Evolutionary conservation across 148 eudicot species (phyloP).

Genomic region (Fagopyrum homotropicum): DNA sequence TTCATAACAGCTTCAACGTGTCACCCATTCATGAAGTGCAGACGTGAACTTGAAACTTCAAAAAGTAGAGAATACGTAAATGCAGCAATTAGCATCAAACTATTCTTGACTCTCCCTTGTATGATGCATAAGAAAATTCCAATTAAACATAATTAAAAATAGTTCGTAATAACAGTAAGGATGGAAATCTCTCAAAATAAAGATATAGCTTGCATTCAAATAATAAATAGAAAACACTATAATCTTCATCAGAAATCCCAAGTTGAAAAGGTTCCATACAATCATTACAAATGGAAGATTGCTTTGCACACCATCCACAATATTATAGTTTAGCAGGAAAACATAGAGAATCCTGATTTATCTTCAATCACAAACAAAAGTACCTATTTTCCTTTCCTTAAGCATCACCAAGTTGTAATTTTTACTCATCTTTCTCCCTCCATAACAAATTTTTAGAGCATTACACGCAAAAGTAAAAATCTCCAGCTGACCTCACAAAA

Average conservation of each 20-base stretch:
- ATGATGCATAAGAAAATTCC: neutral
- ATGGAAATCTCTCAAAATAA: neutral
- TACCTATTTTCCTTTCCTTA: neutral
- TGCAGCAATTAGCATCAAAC: neutral
- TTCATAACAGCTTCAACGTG: neutral
- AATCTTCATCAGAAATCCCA: neutral
- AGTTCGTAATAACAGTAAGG: neutral
- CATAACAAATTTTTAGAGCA: neutral
- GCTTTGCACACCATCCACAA: neutral
- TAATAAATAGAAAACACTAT: neutral
- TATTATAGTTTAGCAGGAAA: neutral
- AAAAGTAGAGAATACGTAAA: neutral
- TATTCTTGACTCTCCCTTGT: neutral
- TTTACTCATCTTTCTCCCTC: neutral
- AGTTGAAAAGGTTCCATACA: neutral
- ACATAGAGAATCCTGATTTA: neutral
- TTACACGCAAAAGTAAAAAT: too few relatives aligned
- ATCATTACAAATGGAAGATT: neutral
- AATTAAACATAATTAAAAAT: neutral
- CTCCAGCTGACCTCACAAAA: neutral
- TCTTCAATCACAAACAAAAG: neutral
- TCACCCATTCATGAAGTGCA: slow-evolving; percentile 1
- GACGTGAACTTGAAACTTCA: neutral
- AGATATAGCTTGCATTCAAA: neutral
- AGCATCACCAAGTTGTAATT: neutral